Base-by-base conservation (phyloP, 2,329 filamentous ascomycete species). In the Sporothrix schenckii region DNA sequence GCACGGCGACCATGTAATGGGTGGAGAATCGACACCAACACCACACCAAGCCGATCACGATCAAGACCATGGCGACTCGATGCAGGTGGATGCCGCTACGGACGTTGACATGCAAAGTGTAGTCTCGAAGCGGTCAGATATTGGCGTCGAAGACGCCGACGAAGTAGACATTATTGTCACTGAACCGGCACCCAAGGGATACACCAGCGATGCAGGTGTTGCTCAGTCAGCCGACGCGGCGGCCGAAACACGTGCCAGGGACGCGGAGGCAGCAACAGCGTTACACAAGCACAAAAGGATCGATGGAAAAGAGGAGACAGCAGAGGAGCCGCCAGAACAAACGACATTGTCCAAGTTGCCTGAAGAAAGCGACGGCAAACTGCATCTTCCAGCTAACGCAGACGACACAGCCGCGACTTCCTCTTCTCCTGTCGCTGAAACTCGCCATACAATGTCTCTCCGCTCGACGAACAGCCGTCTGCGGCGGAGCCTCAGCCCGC, bases 91-190 rank as follows among this genome's bases (percentile, higher is more conserved):
- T 16, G 71, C 52, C 0, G 71, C 30, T 4, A 70, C 56, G 1
- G 72, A 74, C 41, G 39, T 74, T 3, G 72, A 74, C 14, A 74
- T 73, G 72, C 66, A 67, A 19, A 74, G 72, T 39, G 21, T 68
- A 1, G 49, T 27, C 4, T 72, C 73, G 47, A 70, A 69, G 21
- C 47, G 61, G 41, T 66, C 50, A 13, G 30, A 19, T 1, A 61
- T 30, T n/a, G 53, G 30, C 4, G 21, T 34, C 14, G 50, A 53
- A 19, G 58, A 50, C 4, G 9, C 14, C 2, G 30, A 44, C 2
- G 50, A 54, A 21, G 34, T 68, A 13, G 66, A 52, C 24, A 24
- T 54, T 30, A n/a, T 44, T 4, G 34, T 44, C 19, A 47, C 21
- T 1, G 53, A 44, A 30, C 65, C 50, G 2, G 34, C 52, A 4